Evolutionary conservation across 1,139 yeast species (phyloP).

Genomic region (Suhomyces bokatorum): DNA sequence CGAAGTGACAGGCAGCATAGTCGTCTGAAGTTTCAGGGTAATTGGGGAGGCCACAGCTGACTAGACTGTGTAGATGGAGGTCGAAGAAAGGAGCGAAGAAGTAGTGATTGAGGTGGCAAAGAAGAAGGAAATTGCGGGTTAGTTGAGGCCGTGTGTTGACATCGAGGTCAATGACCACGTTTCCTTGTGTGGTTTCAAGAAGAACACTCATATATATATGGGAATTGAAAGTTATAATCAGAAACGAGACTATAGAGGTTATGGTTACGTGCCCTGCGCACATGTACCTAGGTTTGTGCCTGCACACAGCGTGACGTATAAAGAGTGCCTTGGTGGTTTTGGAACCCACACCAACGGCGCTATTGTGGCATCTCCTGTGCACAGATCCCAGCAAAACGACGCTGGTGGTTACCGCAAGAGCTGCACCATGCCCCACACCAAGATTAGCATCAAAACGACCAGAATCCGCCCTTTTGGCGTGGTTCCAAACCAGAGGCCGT

Average conservation of each 20-base stretch:
- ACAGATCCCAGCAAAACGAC: neutral
- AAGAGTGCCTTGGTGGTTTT: neutral
- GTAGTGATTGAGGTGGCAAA: slow-evolving; percentile 55
- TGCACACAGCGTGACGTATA: neutral
- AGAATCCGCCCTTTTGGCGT: slow-evolving; percentile 42
- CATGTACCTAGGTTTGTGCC: neutral
- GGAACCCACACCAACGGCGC: neutral
- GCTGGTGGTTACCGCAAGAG: too few species aligned
- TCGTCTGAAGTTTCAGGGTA: slow-evolving; percentile 37
- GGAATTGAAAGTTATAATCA: neutral
- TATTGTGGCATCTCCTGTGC: neutral
- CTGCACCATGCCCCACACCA: slow-evolving; percentile 2
- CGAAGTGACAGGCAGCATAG: slow-evolving; percentile 15
- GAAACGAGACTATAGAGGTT: slow-evolving; percentile 1
- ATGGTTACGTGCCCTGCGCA: neutral
- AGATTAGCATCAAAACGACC: slow-evolving; percentile 10
- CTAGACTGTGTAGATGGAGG: slow-evolving; percentile 36
- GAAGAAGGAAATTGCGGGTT: slow-evolving; percentile 51
- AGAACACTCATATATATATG: slow-evolving; percentile 51
- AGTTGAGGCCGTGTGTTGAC: slow-evolving; percentile 37
- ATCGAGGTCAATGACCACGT: slow-evolving; percentile 54
- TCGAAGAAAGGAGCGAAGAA: slow-evolving; percentile 52
- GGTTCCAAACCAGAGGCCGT: slow-evolving; percentile 38
- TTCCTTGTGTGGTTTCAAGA: slow-evolving; percentile 56
- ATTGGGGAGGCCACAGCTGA: slow-evolving; percentile 51